phyloP scores from a whole-genome alignment of 129 eudicot genomes.

The Kitagawia praeruptora region DNA sequence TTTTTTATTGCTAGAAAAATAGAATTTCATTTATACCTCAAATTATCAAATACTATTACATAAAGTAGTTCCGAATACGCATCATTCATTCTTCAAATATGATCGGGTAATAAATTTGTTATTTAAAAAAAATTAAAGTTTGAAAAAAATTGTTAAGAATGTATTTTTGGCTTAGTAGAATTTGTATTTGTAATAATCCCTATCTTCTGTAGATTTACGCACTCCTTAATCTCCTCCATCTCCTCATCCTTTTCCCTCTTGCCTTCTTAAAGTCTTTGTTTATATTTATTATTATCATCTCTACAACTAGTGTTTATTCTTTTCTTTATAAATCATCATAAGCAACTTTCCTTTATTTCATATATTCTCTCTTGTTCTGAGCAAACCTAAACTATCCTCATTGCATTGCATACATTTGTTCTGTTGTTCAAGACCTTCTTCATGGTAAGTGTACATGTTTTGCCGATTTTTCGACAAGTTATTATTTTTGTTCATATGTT shows the following conservation, averaged over 20 bases:
- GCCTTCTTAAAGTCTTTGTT: not conserved
- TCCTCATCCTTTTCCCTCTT: constrained; percentile 1
- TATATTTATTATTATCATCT: not conserved
- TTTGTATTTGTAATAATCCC: not conserved
- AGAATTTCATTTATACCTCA: too few relatives aligned
- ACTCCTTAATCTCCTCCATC: not conserved
- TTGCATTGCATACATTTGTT: not conserved
- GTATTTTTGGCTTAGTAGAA: not conserved
- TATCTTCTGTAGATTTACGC: not conserved
- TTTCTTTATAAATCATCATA: not conserved
- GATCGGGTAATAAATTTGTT: too few relatives aligned
- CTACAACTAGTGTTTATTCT: not conserved
- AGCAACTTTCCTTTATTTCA: not conserved
- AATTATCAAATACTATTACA: too few relatives aligned
- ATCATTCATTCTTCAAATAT: too few relatives aligned
- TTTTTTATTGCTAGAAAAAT: too few relatives aligned
- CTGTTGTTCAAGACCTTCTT: not conserved
- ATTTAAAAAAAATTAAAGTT: too few relatives aligned
- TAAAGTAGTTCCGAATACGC: too few relatives aligned
- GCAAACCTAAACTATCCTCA: not conserved
- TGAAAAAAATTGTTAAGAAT: not conserved
- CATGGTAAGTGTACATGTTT: not conserved
- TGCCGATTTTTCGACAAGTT: too few relatives aligned
- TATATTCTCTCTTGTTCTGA: not conserved
- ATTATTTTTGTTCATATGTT: not conserved